Evolutionary conservation across 1,284 basidiomycete species (phyloP).

Genomic region (Trametes versicolor): DNA sequence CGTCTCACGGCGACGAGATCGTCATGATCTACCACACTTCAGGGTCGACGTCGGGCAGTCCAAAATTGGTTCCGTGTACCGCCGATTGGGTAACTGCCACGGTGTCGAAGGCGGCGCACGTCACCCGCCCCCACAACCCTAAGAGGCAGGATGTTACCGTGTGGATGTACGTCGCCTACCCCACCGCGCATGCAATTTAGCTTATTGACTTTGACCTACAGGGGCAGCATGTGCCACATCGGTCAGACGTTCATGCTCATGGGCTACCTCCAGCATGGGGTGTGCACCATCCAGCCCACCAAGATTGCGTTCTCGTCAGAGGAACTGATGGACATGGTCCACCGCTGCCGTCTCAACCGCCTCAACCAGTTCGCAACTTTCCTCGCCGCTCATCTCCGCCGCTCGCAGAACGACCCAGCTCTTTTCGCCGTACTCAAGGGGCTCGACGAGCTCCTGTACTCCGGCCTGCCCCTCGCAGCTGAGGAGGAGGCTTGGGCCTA

Average conservation of each 20-base stretch:
- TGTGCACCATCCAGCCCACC: slow-evolving; percentile 46
- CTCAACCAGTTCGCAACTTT: slow-evolving; percentile 78
- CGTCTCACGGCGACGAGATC: slow-evolving; percentile 44
- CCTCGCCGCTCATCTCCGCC: slow-evolving; percentile 67
- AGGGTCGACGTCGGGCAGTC: slow-evolving; percentile 67
- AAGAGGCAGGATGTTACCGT: slow-evolving; percentile 65
- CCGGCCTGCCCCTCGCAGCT: slow-evolving; percentile 39
- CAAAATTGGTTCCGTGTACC: slow-evolving; percentile 44
- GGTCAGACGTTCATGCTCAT: slow-evolving; percentile 45
- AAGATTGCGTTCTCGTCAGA: slow-evolving; percentile 42
- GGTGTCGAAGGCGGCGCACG: slow-evolving; percentile 38
- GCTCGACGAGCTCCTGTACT: slow-evolving; percentile 44
- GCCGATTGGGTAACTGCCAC: slow-evolving; percentile 43
- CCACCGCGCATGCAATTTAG: slow-evolving; percentile 6
- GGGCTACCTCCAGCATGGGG: slow-evolving; percentile 44
- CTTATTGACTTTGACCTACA: slow-evolving; percentile 22
- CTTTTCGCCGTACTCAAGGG: slow-evolving; percentile 61
- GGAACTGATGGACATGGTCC: slow-evolving; percentile 43
- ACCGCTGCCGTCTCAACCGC: slow-evolving; percentile 68
- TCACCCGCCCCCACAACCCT: slow-evolving; percentile 33
- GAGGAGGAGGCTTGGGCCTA: slow-evolving; percentile 66
- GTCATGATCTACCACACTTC: slow-evolving; percentile 79
- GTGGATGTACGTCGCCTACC: slow-evolving; percentile 41
- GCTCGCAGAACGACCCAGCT: slow-evolving; percentile 65
- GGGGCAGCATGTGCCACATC: slow-evolving; percentile 47